Conservation (phyloP, 805 yeast genomes). For the Candida caryicola region DNA sequence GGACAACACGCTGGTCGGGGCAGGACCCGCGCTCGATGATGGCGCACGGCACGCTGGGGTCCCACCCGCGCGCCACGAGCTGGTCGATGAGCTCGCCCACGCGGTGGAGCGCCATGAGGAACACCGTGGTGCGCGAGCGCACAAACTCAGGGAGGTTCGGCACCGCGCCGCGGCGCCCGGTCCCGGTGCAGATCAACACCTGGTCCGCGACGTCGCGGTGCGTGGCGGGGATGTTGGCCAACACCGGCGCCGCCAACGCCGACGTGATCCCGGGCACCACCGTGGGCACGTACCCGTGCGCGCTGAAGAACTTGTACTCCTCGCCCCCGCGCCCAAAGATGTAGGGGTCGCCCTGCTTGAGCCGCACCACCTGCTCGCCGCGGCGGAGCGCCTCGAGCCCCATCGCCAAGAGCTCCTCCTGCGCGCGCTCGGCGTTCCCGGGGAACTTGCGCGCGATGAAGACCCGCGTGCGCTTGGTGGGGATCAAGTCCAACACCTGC, state of each 20-base stretch:
- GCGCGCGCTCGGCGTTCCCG: conserved; percentile 94
- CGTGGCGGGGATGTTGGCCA: conserved; percentile 83
- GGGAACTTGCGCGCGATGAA: conserved; percentile 94
- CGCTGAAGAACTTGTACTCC: conserved; percentile 67
- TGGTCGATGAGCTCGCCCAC: conserved; percentile 53
- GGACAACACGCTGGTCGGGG: conserved; percentile 83
- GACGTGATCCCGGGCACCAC: conserved; percentile 90
- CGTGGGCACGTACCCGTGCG: conserved; percentile 64
- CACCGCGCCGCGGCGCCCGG: conserved; percentile 81
- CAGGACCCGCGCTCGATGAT: conserved; percentile 90
- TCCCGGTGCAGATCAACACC: conserved; percentile 89
- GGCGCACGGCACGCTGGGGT: conserved; percentile 68
- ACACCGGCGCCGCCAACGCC: conserved; percentile 82
- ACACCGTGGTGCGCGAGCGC: conserved; percentile 73
- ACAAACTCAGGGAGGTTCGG: conserved; percentile 78
- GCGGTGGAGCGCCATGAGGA: conserved; percentile 87
- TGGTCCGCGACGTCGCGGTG: conserved; percentile 92
- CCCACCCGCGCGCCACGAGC: conserved; percentile 57
- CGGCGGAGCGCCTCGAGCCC: conserved; percentile 63
- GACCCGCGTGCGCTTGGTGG: conserved; percentile 59
- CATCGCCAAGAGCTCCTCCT: conserved; percentile 70
- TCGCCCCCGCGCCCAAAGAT: conserved; percentile 97
- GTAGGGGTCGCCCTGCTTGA: conserved; percentile 96
- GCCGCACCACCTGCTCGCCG: conserved; percentile 79
- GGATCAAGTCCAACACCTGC: conserved; percentile 79